Conservation (phyloP, 2,329 filamentous ascomycete species). For the Xylaria sp. region DNA sequence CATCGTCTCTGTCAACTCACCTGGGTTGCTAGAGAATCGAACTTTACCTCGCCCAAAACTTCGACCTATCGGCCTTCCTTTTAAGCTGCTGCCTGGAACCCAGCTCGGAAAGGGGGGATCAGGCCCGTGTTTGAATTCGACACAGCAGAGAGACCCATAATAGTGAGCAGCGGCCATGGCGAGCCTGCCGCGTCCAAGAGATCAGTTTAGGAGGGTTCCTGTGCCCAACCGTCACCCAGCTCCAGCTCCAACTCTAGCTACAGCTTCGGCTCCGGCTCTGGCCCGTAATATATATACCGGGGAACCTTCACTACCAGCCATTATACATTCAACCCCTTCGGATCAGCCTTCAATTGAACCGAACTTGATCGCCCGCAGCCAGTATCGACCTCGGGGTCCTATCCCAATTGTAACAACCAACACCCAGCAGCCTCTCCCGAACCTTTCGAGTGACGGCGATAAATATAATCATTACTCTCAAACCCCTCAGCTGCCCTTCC, state of each 20-base stretch:
- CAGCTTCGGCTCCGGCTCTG: neutral
- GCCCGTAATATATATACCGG: constrained; percentile 15
- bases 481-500: neutral
- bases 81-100: constrained; percentile 33
- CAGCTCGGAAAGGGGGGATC: neutral
- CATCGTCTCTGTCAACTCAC: neutral
- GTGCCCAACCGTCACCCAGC: constrained; percentile 20
- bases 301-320: neutral
- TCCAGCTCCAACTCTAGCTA: constrained; percentile 4
- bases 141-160: constrained; percentile 4
- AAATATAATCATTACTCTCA: neutral
- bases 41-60: neutral
- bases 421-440: constrained; percentile 21
- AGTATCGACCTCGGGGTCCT: constrained; percentile 18
- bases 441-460: neutral
- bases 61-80: constrained; percentile 9
- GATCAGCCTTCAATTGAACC: neutral
- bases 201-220: constrained; percentile 27
- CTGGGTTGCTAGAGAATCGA: neutral
- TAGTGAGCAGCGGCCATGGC: constrained; percentile 24
- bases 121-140: constrained; percentile 4
- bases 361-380: constrained; percentile 10
- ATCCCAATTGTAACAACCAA: constrained; percentile 29
- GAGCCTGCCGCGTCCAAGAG: neutral
- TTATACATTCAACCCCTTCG: constrained; percentile 3